phyloP scores from a whole-genome alignment of 1,284 basidiomycete species.

The Cryptococcus hybrid region DNA sequence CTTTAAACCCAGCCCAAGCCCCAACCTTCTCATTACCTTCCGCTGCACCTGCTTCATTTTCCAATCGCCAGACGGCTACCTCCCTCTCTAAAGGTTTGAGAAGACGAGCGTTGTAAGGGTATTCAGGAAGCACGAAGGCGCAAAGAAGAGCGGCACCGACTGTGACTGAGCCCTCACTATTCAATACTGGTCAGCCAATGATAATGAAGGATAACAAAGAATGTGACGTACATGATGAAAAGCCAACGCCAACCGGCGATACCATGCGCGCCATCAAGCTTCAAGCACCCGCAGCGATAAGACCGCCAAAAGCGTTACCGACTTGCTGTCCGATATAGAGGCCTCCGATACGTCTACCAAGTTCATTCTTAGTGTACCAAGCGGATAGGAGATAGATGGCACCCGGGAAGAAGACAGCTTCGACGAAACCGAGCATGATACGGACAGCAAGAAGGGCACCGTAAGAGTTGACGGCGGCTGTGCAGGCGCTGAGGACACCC shows the following conservation, averaged over 20 bases:
- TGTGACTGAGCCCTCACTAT: slow-evolving; percentile 23
- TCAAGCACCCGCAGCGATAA: slow-evolving; percentile 36
- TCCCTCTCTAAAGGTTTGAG: slow-evolving; percentile 29
- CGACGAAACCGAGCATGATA: slow-evolving; percentile 29
- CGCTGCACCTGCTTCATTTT: slow-evolving; percentile 26
- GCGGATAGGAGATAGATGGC: slow-evolving; percentile 35
- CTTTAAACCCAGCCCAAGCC: slow-evolving; percentile 14
- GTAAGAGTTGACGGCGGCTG: slow-evolving; percentile 37
- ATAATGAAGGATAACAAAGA: not conserved
- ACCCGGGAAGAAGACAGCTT: slow-evolving; percentile 43
- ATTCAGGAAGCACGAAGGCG: slow-evolving; percentile 26
- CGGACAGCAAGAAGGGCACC: slow-evolving; percentile 23
- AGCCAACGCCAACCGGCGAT: slow-evolving; percentile 38
- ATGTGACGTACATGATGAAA: slow-evolving; percentile 24
- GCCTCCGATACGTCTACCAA: slow-evolving; percentile 29
- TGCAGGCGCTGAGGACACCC: slow-evolving; percentile 38
- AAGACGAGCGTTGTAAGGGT: slow-evolving; percentile 28
- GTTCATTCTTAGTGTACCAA: slow-evolving; percentile 43
- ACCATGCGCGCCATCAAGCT: slow-evolving; percentile 30
- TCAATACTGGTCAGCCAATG: not conserved
- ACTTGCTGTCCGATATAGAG: slow-evolving; percentile 41
- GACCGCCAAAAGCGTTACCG: slow-evolving; percentile 43
- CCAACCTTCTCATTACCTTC: slow-evolving; percentile 26
- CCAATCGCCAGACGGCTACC: slow-evolving; percentile 29
- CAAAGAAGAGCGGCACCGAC: slow-evolving; percentile 21